These are phyloP conservation scores for Crithidia bombi DNA, from an alignment of 208 protist species.

Conservation along the genomic window DNA sequence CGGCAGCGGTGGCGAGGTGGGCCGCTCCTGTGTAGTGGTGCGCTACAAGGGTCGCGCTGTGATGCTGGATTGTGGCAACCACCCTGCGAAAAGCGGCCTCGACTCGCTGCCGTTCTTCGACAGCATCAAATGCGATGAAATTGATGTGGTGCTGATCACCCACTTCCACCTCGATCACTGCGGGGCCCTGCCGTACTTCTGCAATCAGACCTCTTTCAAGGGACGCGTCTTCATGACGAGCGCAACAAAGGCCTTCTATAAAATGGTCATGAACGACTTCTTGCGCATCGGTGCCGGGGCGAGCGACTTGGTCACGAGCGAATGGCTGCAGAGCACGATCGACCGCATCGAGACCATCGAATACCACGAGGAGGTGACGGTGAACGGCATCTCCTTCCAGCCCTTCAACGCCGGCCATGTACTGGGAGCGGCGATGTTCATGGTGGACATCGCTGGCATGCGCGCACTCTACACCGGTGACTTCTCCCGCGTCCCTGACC, in stretches of 20 bases:
- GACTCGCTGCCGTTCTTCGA: slow-evolving; percentile 98
- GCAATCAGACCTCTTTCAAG: slow-evolving; percentile 96
- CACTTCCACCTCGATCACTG: slow-evolving; percentile 99
- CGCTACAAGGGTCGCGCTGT: slow-evolving; percentile 96
- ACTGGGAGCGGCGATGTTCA: slow-evolving; percentile 98
- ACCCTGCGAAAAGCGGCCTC: slow-evolving; percentile 96
- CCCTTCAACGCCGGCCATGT: slow-evolving; percentile 98
- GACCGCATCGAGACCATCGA: slow-evolving; percentile 97
- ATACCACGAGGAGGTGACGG: slow-evolving; percentile 96
- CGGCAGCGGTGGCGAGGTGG: slow-evolving; percentile 97
- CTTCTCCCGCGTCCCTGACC: slow-evolving; percentile 97
- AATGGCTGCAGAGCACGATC: slow-evolving; percentile 95
- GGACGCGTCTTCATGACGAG: slow-evolving; percentile 98
- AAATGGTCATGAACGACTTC: slow-evolving; percentile 97
- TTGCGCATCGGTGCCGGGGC: slow-evolving; percentile 90
- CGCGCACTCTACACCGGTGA: slow-evolving; percentile 99
- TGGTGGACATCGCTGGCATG: slow-evolving; percentile 98
- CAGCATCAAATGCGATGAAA: slow-evolving; percentile 89
- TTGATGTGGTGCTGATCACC: slow-evolving; percentile 97
- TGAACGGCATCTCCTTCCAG: slow-evolving; percentile 97
- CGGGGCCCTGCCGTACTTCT: slow-evolving; percentile 96
- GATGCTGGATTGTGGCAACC: slow-evolving; percentile 99
- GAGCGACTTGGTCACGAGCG: slow-evolving; percentile 92
- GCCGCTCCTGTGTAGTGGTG: slow-evolving; percentile 96
- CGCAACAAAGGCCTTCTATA: slow-evolving; percentile 97